A percentile compares a stretch with the other conserved stretches of the same genome.
phyloP scores from a whole-genome alignment of 2,329 filamentous ascomycete genomes.

The Aspergillus intermedius region DNA sequence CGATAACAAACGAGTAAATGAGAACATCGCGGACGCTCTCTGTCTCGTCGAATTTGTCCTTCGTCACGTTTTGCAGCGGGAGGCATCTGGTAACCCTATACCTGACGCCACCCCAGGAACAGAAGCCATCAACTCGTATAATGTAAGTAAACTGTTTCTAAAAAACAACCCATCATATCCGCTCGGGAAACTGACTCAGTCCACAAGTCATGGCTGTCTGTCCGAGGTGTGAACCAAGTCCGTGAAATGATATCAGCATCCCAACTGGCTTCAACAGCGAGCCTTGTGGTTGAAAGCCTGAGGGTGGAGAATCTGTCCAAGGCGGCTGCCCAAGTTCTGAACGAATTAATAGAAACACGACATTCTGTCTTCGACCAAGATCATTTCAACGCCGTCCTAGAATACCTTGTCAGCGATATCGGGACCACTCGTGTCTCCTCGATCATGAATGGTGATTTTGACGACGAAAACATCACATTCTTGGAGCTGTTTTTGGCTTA shows the following conservation, averaged over 20 bases:
- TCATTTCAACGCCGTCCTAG: slow-evolving; percentile 23
- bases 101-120: slow-evolving; percentile 18
- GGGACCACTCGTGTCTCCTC: slow-evolving; percentile 27
- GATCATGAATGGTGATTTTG: slow-evolving; percentile 31
- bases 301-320: slow-evolving; percentile 21
- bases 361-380: slow-evolving; percentile 19
- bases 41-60: slow-evolving; percentile 31
- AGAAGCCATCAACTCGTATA: slow-evolving; percentile 32
- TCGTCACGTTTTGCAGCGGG: slow-evolving; percentile 23
- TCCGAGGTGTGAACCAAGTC: slow-evolving; percentile 21
- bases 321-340: slow-evolving; percentile 28
- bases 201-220: slow-evolving; percentile 28
- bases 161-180: neutral
- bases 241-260: slow-evolving; percentile 14
- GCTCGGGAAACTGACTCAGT: slow-evolving; percentile 3
- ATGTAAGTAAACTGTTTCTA: slow-evolving; percentile 19
- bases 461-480: slow-evolving; percentile 33
- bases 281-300: slow-evolving; percentile 21
- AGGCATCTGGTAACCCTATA: slow-evolving; percentile 11
- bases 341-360: slow-evolving; percentile 26
- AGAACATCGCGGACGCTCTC: slow-evolving; percentile 34
- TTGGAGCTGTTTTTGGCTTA: slow-evolving; percentile 36
- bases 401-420: slow-evolving; percentile 28
- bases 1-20: slow-evolving; percentile 10
- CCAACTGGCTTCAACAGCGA: slow-evolving; percentile 16